Evolutionary conservation across 345 rosid species (phyloP).

Genomic region (Carallia pectinifolia): DNA sequence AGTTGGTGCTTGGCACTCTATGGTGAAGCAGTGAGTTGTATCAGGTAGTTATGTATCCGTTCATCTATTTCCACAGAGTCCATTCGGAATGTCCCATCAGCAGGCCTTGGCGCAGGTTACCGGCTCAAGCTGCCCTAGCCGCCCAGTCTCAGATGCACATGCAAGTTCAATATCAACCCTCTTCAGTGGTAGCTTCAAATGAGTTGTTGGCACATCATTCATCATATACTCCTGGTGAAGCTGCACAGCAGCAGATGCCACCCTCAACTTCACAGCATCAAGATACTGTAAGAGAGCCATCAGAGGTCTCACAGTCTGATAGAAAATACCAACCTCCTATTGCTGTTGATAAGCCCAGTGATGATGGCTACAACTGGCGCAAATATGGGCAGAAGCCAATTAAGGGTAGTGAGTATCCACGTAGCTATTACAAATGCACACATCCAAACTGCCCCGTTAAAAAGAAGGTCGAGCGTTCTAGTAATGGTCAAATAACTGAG

Average conservation of each 20-base stretch:
- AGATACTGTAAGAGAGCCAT: constrained; percentile 37
- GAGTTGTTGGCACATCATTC: constrained; percentile 33
- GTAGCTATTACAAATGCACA: constrained; percentile 97
- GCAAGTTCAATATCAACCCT: constrained; percentile 41
- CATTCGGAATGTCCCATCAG: constrained; percentile 80
- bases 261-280: constrained; percentile 39
- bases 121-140: constrained; percentile 64
- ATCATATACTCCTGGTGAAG: constrained; percentile 36
- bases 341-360: constrained; percentile 74
- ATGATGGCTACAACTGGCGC: constrained; percentile 96
- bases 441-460: constrained; percentile 74
- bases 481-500: constrained; percentile 83
- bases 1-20: background rate
- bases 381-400: constrained; percentile 96
- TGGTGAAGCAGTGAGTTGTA: constrained; percentile 1
- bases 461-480: constrained; percentile 90
- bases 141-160: constrained; percentile 40
- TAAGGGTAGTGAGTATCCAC: constrained; percentile 87
- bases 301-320: constrained; percentile 52
- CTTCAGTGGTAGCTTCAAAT: constrained; percentile 16
- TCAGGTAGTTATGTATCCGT: constrained; percentile 16
- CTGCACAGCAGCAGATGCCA: constrained; percentile 40
- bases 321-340: constrained; percentile 47
- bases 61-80: constrained; percentile 47
- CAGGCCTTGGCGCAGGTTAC: constrained; percentile 82